A percentile compares a stretch with the other conserved stretches of the same genome.
Evolutionary conservation across 1,139 yeast species (phyloP).

Genomic region (Saccharomyces hybrid): DNA sequence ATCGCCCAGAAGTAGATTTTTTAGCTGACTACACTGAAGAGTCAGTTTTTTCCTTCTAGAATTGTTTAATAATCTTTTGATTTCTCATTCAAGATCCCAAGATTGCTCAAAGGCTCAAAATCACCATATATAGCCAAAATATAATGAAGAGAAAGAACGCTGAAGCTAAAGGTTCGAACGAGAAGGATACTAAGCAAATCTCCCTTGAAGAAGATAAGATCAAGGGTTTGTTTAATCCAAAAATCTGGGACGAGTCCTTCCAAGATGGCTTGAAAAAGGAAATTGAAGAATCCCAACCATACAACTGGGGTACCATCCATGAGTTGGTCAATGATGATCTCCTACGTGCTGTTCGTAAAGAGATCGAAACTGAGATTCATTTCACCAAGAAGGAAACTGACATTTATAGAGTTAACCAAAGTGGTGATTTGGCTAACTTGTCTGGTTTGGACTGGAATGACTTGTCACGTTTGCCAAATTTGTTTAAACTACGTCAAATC

Average conservation of each 20-base stretch:
- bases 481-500: slow-evolving; percentile 74
- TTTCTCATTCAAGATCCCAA: background rate
- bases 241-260: slow-evolving; percentile 45
- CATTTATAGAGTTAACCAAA: slow-evolving; percentile 87
- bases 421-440: slow-evolving; percentile 90
- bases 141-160: slow-evolving; percentile 17
- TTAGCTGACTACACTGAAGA: background rate
- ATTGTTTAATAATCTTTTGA: background rate
- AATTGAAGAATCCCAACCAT: slow-evolving; percentile 58
- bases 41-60: background rate
- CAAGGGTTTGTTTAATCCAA: slow-evolving; percentile 43
- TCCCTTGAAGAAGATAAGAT: slow-evolving; percentile 34
- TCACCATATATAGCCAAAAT: background rate
- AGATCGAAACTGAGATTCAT: slow-evolving; percentile 73
- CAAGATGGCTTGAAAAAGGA: slow-evolving; percentile 37
- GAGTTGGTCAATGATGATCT: slow-evolving; percentile 69
- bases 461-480: slow-evolving; percentile 59
- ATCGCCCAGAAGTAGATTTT: background rate
- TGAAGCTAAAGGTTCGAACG: background rate
- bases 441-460: slow-evolving; percentile 79
- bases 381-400: slow-evolving; percentile 96
- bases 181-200: slow-evolving; percentile 17
- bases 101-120: background rate
- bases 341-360: slow-evolving; percentile 70
- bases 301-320: slow-evolving; percentile 79